These are phyloP conservation scores for Kuraishia capsulata DNA, from an alignment of 805 yeast species.

Conservation along the genomic window DNA sequence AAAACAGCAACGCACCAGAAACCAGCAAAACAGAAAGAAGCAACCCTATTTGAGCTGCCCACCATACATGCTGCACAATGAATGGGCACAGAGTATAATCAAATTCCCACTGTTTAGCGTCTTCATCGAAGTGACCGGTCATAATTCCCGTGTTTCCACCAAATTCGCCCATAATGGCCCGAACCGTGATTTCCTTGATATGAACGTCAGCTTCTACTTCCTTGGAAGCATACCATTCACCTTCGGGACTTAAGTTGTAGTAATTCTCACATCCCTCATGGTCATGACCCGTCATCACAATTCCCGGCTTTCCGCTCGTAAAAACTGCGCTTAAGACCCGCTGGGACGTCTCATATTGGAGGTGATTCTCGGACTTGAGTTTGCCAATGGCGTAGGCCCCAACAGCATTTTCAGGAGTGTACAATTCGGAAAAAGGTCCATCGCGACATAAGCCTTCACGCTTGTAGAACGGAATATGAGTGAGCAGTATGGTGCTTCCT, in stretches of 20 bases:
- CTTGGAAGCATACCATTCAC: conserved; percentile 55
- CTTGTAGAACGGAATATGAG: conserved; percentile 88
- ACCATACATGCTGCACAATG: conserved; percentile 88
- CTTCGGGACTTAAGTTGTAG: conserved; percentile 38
- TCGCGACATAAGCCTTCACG: conserved; percentile 76
- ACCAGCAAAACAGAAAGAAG: conserved; percentile 29
- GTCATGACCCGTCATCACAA: conserved; percentile 90
- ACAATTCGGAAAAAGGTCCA: conserved; percentile 66
- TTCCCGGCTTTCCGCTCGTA: conserved; percentile 57
- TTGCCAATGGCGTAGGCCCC: conserved; percentile 65
- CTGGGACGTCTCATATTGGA: conserved; percentile 58
- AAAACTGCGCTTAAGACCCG: conserved; percentile 66
- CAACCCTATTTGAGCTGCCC: conserved; percentile 65
- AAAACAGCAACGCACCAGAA: conserved; percentile 14
- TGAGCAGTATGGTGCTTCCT: conserved; percentile 76
- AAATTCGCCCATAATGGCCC: conserved; percentile 95
- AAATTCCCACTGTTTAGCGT: conserved; percentile 48
- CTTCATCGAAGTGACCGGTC: conserved; percentile 55
- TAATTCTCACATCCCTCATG: conserved; percentile 85
- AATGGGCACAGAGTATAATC: conserved; percentile 71
- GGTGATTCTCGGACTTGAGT: conserved; percentile 79
- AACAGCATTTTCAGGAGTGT: conserved; percentile 39
- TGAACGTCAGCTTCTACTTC: conserved; percentile 22
- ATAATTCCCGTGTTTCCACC: conserved; percentile 84
- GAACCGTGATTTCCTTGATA: conserved; percentile 72